Percentiles rank a stretch among this genome's conserved stretches.
Conservation (phyloP, 192 early-diverging fungal species). For the Backusella morwellensis region DNA sequence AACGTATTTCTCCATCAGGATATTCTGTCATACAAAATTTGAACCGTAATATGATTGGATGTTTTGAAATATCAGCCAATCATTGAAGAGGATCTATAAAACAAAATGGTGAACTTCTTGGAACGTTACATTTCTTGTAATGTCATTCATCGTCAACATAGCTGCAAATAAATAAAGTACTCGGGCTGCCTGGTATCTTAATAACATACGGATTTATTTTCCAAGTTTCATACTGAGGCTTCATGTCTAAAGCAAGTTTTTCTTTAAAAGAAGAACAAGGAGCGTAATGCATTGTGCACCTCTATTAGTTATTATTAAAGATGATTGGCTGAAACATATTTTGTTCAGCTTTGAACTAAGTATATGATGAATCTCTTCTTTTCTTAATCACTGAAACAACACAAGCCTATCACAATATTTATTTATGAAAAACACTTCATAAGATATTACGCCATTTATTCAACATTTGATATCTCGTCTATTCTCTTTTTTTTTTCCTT, state of each 20-base stretch:
- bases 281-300: not conserved
- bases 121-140: not conserved
- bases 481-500: not conserved
- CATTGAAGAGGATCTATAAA: not conserved
- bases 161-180: too few relatives aligned
- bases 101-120: not conserved
- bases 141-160: too few relatives aligned
- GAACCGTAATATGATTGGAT: not conserved
- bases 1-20: not conserved
- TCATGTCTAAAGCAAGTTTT: not conserved
- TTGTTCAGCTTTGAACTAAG: not conserved
- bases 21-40: not conserved
- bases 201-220: not conserved
- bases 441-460: not conserved
- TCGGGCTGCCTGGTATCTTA: too few relatives aligned
- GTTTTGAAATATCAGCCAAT: not conserved
- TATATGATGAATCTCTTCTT: not conserved
- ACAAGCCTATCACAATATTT: not conserved
- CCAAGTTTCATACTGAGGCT: not conserved
- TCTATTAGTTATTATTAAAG: not conserved
- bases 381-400: not conserved
- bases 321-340: not conserved
- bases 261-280: too few relatives aligned
- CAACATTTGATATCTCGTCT: not conserved
- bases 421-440: not conserved